Conservation (phyloP, 352 stramenopile genomes). For the Peronospora destructor region DNA sequence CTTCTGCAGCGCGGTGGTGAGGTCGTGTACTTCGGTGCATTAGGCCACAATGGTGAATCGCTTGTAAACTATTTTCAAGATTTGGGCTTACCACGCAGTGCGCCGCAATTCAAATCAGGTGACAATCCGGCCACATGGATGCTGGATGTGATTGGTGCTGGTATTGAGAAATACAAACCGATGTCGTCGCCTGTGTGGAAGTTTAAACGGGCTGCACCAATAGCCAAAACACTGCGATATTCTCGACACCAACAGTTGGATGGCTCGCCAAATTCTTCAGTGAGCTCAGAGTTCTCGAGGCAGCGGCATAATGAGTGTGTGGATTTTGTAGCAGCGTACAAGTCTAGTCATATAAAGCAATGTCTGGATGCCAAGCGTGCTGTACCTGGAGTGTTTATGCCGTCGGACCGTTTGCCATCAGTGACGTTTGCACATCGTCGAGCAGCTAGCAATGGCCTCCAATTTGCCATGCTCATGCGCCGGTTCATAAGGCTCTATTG, state of each 20-base stretch:
- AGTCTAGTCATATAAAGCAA: conserved; percentile 26
- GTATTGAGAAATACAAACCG: conserved; percentile 26
- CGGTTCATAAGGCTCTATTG: conserved; percentile 75
- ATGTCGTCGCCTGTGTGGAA: conserved; percentile 8
- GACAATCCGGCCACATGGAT: conserved; percentile 88
- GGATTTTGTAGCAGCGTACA: conserved; percentile 33
- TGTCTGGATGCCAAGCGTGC: conserved; percentile 27
- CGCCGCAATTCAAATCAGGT: conserved; percentile 39
- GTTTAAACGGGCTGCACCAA: conserved; percentile 1
- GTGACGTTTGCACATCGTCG: conserved; percentile 27
- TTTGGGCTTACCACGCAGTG: conserved; percentile 16
- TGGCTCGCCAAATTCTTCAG: conserved; percentile 17
- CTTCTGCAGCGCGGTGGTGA: conserved; percentile 79
- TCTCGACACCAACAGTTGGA: conserved; percentile 15
- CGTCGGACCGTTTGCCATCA: conserved; percentile 22
- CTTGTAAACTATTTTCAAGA: conserved; percentile 63
- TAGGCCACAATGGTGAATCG: conserved; percentile 44
- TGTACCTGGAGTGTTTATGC: conserved; percentile 31
- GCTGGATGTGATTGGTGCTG: conserved; percentile 57
- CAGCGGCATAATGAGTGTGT: conserved; percentile 19
- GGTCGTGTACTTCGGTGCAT: conserved; percentile 80
- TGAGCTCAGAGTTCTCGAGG: conserved; percentile 14
- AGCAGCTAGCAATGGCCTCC: conserved; percentile 24
- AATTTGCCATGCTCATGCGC: conserved; percentile 45
- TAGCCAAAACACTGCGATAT: conserved; percentile 1